Base-by-base conservation (phyloP, 2,329 filamentous ascomycete genomes). In the Botrytis porri region DNA sequence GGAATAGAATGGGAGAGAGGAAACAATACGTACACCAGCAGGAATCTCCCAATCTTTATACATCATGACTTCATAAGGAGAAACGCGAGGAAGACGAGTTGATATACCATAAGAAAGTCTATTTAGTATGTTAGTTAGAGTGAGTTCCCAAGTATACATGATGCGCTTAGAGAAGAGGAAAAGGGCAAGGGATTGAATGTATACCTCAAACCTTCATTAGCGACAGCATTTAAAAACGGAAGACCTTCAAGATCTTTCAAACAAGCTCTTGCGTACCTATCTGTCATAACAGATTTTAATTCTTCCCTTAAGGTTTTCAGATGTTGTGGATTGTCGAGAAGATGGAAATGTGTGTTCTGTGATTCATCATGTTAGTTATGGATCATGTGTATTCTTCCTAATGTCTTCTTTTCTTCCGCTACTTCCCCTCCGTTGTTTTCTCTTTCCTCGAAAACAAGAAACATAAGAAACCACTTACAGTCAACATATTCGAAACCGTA, bases 221-320 rank as follows among this genome's bases (percentile, higher is more conserved):
- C 39, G 29, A 76, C 70, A 22, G 70, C 75, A 22, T 72, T 69
- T 67, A 74, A 45, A 8, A 70, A 66, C 1, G 64, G 64, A 39
- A 66, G 35, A 9, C 77, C 69, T 20, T 80, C 78, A 3, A 80
- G 71, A 29, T 75, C 72, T 8, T 71, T 62, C 63, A 77, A 74
- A 16, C 70, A 60, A 3, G 74, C 70, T 16, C 60, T 59, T 20
- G 39, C 63, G 43, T 57, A 25, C 29, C 61, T 62, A 37, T 71
- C 69, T 0, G 48, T 71, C 22, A 75, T 64, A 1, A 73, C 76
- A 3, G 39, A 61, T 25, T 57, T 41, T 12, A 78, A 73, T 59
- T 79, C 77, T 3, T 32, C 57, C 62, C 63, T 65, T 32, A 79
- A 57, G 14, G 73, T 79, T 22, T 62, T 60, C 3, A 75, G 37